Conservation (phyloP, 768 basidiomycete genomes). For the Tremella mesenterica region DNA sequence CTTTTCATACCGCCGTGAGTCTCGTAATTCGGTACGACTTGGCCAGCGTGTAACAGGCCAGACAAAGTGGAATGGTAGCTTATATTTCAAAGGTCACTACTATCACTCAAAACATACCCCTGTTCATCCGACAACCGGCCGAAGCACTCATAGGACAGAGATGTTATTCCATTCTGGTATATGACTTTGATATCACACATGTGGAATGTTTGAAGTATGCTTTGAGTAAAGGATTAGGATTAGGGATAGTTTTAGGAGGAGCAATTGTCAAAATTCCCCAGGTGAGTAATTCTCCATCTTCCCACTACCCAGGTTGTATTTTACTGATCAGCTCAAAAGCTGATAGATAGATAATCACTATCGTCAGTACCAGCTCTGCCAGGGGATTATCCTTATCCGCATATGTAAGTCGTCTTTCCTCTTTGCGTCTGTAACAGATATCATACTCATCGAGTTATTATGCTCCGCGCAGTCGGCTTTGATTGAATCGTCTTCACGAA, state of each 20-base stretch:
- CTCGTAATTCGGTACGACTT: neutral
- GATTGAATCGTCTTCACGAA: neutral
- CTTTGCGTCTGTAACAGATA: neutral
- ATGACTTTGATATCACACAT: slow-evolving; percentile 69
- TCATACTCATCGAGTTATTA: slow-evolving; percentile 1
- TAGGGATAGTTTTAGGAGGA: slow-evolving; percentile 83
- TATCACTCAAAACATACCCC: slow-evolving; percentile 74
- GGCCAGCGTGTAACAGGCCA: neutral
- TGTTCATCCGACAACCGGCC: slow-evolving; percentile 72
- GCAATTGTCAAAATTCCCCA: slow-evolving; percentile 96
- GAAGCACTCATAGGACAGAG: slow-evolving; percentile 76
- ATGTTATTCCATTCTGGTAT: slow-evolving; percentile 83
- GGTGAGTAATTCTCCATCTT: slow-evolving; percentile 45
- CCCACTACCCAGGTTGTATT: neutral
- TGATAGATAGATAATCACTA: slow-evolving; percentile 32
- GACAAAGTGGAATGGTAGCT: too few relatives aligned
- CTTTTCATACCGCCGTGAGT: slow-evolving; percentile 13
- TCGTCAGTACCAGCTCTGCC: slow-evolving; percentile 53
- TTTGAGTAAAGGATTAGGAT: slow-evolving; percentile 80
- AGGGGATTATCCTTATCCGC: slow-evolving; percentile 78
- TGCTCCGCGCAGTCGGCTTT: too few relatives aligned
- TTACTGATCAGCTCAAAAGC: slow-evolving; percentile 1
- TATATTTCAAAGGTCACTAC: slow-evolving; percentile 30
- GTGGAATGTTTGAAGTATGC: slow-evolving; percentile 81
- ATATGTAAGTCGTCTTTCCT: slow-evolving; percentile 49